These are phyloP conservation scores for Trametes cingulata DNA, from an alignment of 768 basidiomycete genomes.

Conservation along the genomic window DNA sequence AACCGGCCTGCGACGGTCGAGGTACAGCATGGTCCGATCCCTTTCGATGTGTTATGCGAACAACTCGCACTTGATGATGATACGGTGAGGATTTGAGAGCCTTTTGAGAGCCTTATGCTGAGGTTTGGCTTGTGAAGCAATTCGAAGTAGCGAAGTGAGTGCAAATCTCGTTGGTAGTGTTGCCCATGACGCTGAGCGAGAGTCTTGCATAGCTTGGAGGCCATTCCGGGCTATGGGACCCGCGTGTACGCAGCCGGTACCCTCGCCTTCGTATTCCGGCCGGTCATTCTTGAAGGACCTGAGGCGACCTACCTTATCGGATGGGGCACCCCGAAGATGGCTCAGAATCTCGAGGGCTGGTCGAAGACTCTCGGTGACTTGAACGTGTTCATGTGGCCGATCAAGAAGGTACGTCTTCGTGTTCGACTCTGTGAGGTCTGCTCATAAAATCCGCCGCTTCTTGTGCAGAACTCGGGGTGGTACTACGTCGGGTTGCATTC, in stretches of 20 bases:
- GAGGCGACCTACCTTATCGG: conserved; percentile 48
- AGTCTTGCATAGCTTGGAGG: conserved; percentile 9
- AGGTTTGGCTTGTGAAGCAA: conserved; percentile 22
- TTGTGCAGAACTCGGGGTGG: conserved; percentile 14
- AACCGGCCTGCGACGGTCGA: conserved; percentile 39
- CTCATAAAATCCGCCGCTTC: neutral
- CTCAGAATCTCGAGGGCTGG: conserved; percentile 34
- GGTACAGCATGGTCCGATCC: conserved; percentile 36
- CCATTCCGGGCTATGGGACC: conserved; percentile 39
- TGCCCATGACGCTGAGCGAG: conserved; percentile 27
- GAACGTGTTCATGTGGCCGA: conserved; percentile 54
- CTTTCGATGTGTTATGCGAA: conserved; percentile 29
- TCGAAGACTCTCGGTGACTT: conserved; percentile 30
- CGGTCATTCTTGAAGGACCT: conserved; percentile 52
- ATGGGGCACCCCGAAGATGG: conserved; percentile 45
- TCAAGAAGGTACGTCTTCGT: conserved; percentile 40
- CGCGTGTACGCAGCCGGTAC: conserved; percentile 41
- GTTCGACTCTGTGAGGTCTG: neutral
- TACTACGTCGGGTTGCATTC: conserved; percentile 19
- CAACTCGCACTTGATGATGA: conserved; percentile 41
- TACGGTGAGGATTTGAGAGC: conserved; percentile 36
- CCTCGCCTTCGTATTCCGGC: conserved; percentile 56
- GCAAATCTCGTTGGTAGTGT: too few species aligned
- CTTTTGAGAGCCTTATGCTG: neutral
- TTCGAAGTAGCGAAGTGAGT: neutral